A percentile compares a stretch with the other conserved stretches of the same genome.
phyloP scores from a whole-genome alignment of 352 stramenopile genomes.

The Phytopythium ostracodes region DNA sequence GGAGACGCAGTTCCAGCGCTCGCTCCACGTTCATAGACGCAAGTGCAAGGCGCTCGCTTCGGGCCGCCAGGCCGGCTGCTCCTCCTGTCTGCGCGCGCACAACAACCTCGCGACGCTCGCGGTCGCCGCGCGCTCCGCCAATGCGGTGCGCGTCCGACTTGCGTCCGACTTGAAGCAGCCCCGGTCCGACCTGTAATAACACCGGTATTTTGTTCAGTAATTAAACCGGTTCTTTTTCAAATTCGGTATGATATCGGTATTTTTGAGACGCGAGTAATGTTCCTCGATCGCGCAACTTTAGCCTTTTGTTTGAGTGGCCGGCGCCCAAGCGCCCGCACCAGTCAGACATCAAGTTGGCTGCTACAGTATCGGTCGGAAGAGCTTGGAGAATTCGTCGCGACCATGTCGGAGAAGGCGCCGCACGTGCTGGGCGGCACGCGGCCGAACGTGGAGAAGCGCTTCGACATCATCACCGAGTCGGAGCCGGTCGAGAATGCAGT shows the following conservation, averaged over 20 bases:
- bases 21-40: conserved; percentile 15
- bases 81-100: conserved; percentile 31
- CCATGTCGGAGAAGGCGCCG: conserved; percentile 61
- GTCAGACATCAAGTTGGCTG: not conserved
- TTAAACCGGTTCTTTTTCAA: too few relatives aligned
- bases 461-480: conserved; percentile 32
- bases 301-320: not conserved
- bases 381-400: too few relatives aligned
- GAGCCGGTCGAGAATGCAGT: conserved; percentile 15
- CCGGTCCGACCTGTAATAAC: not conserved
- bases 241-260: not conserved
- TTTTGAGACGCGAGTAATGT: not conserved
- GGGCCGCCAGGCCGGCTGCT: conserved; percentile 6
- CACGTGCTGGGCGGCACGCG: conserved; percentile 51
- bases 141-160: conserved; percentile 16
- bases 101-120: conserved; percentile 64
- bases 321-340: not conserved
- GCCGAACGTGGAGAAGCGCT: conserved; percentile 50
- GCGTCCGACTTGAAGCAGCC: not conserved
- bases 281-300: not conserved
- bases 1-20: conserved; percentile 36
- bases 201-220: not conserved
- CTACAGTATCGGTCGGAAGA: too few relatives aligned
- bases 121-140: conserved; percentile 30
- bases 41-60: not conserved